These are phyloP conservation scores for Exophiala calicioides DNA, from an alignment of 2,329 filamentous ascomycete genomes.

Conservation along the genomic window DNA sequence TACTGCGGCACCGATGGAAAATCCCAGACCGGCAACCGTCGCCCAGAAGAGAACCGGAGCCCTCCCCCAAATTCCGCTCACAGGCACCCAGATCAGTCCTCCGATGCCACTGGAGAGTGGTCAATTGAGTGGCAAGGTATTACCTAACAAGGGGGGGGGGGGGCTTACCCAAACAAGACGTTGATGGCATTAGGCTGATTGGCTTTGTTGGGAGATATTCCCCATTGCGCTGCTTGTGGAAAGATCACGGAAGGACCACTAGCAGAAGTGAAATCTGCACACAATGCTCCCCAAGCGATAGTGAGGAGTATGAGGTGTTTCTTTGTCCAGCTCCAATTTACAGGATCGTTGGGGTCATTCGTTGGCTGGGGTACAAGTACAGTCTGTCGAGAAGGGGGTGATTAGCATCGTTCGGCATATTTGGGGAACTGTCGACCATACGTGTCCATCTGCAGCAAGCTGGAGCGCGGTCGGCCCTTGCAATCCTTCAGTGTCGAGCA, in stretches of 20 bases:
- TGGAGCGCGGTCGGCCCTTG: too few relatives aligned
- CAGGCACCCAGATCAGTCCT: constrained; percentile 41
- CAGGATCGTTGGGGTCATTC: constrained; percentile 54
- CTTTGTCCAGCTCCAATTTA: constrained; percentile 48
- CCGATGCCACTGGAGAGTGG: constrained; percentile 39
- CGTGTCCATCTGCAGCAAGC: too few relatives aligned
- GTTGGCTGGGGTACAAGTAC: constrained; percentile 56
- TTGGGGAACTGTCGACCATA: too few relatives aligned
- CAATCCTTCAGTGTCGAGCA: too few relatives aligned
- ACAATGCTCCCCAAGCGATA: constrained; percentile 38
- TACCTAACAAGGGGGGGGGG: not conserved
- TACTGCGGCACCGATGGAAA: constrained; percentile 39
- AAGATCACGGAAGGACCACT: constrained; percentile 41
- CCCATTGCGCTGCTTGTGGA: constrained; percentile 40
- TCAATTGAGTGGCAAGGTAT: not conserved
- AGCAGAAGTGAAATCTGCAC: constrained; percentile 44
- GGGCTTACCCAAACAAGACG: constrained; percentile 40
- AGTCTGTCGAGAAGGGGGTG: too few relatives aligned
- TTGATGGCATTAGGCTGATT: constrained; percentile 43
- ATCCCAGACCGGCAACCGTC: constrained; percentile 36
- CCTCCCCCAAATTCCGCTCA: constrained; percentile 46
- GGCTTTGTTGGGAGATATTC: constrained; percentile 38
- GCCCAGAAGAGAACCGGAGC: constrained; percentile 44
- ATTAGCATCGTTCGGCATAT: too few relatives aligned
- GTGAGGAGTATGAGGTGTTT: constrained; percentile 40